These are phyloP conservation scores for Huntiella omanensis DNA, from an alignment of 2,329 filamentous ascomycete species.

Conservation along the genomic window DNA sequence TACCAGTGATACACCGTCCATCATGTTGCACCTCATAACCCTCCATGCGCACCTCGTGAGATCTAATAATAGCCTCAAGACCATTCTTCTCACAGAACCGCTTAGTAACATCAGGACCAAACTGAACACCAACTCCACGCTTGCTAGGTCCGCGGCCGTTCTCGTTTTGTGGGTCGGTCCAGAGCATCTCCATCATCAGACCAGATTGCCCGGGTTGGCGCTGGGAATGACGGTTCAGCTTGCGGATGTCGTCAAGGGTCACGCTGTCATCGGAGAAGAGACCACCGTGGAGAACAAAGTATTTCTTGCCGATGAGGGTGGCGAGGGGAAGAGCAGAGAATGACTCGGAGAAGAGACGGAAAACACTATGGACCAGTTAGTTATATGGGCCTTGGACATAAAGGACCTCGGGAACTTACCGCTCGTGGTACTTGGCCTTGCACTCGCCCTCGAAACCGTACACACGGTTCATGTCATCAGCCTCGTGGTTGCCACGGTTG, in stretches of 20 bases:
- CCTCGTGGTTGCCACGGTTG: slow-evolving; percentile 96
- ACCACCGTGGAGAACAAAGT: slow-evolving; percentile 81
- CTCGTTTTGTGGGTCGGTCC: slow-evolving; percentile 84
- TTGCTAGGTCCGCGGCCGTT: slow-evolving; percentile 87
- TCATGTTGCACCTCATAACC: slow-evolving; percentile 98
- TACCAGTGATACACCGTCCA: slow-evolving; percentile 83
- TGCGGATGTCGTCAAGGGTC: slow-evolving; percentile 81
- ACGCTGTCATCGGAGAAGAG: slow-evolving; percentile 91
- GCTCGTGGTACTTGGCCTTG: slow-evolving; percentile 93
- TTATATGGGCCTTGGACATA: background rate
- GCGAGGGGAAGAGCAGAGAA: slow-evolving; percentile 89
- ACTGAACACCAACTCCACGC: slow-evolving; percentile 88
- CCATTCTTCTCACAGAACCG: slow-evolving; percentile 93
- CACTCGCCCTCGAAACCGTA: slow-evolving; percentile 98
- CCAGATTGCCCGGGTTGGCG: slow-evolving; percentile 83
- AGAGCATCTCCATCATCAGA: slow-evolving; percentile 99
- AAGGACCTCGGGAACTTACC: slow-evolving; percentile 17
- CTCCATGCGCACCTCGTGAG: slow-evolving; percentile 96
- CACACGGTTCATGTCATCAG: slow-evolving; percentile 96
- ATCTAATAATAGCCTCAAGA: slow-evolving; percentile 84
- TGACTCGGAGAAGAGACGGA: slow-evolving; percentile 95
- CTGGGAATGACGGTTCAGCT: slow-evolving; percentile 77
- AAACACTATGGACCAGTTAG: slow-evolving; percentile 33
- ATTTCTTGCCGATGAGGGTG: slow-evolving; percentile 79
- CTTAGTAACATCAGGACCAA: slow-evolving; percentile 91